phyloP scores from a whole-genome alignment of 768 basidiomycete species.

The Leccinum obscurum region DNA sequence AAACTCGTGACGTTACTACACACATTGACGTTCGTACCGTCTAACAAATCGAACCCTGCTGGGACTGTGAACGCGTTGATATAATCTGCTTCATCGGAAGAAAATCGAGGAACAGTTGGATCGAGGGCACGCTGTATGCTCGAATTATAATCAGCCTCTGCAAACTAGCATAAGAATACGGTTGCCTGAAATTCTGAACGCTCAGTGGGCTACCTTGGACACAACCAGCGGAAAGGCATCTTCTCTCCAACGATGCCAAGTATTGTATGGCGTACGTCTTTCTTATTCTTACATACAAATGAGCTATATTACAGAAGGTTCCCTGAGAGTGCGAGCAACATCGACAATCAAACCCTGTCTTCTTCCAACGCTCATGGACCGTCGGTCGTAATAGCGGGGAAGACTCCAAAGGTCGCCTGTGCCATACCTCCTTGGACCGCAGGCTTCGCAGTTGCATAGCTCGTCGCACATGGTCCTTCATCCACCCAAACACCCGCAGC shows the following conservation, averaged over 20 bases:
- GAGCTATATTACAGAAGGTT: neutral
- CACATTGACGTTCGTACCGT: constrained; percentile 56
- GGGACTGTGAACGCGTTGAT: constrained; percentile 52
- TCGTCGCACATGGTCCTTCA: constrained; percentile 10
- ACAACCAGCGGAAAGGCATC: neutral
- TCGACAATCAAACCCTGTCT: neutral
- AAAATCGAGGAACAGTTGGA: neutral
- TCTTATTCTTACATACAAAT: neutral
- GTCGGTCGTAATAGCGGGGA: neutral
- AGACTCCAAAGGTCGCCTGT: constrained; percentile 7
- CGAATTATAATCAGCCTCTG: neutral
- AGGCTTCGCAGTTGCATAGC: constrained; percentile 6
- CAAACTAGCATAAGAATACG: neutral
- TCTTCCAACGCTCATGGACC: neutral
- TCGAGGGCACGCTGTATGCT: neutral
- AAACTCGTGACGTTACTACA: constrained; percentile 36
- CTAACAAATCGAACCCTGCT: constrained; percentile 46
- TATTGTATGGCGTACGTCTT: neutral
- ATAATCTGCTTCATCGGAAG: neutral
- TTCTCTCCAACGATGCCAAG: neutral
- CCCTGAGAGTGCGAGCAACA: too few species aligned
- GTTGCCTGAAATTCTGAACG: too few species aligned
- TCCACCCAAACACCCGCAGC: constrained; percentile 20
- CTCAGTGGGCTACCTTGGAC: neutral
- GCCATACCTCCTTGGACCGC: neutral